These are phyloP conservation scores for Caryopteris hybrid DNA, from an alignment of 305 asterid genomes.

Conservation along the genomic window DNA sequence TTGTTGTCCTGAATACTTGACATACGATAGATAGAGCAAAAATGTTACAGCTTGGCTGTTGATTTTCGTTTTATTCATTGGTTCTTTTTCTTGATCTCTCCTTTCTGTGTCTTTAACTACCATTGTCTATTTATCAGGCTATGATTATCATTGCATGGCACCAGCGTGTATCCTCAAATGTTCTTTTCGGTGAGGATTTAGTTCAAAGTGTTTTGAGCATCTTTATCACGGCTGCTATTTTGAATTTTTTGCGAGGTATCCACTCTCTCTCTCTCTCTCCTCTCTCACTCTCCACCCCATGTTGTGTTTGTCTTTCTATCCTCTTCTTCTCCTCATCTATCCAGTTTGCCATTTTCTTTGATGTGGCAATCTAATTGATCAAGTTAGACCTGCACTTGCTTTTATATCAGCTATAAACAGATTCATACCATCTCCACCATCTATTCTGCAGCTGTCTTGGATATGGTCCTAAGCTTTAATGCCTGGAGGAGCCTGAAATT, in stretches of 20 bases:
- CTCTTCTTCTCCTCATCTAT: not conserved
- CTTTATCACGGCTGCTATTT: constrained; percentile 90
- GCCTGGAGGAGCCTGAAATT: constrained; percentile 93
- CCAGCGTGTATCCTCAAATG: constrained; percentile 53
- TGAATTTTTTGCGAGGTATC: constrained; percentile 87
- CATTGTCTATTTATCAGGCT: constrained; percentile 55
- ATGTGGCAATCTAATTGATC: constrained; percentile 4
- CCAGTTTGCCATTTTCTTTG: not conserved
- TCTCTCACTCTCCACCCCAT: not conserved
- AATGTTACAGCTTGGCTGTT: not conserved
- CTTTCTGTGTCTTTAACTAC: constrained; percentile 11
- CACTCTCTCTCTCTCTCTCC: no score
- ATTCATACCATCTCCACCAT: constrained; percentile 17
- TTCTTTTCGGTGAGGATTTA: constrained; percentile 58
- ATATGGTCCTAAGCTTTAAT: constrained; percentile 65
- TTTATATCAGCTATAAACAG: constrained; percentile 16
- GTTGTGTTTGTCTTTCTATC: not conserved
- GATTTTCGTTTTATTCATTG: not conserved
- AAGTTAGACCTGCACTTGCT: not conserved
- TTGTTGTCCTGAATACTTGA: not conserved
- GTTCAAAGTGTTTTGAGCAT: constrained; percentile 79
- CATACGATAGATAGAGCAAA: not conserved
- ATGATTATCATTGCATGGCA: constrained; percentile 98
- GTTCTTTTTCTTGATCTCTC: not conserved
- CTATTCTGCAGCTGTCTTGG: constrained; percentile 78